phyloP scores from a whole-genome alignment of 139 green algal genomes.

The Micractinium conductrix region DNA sequence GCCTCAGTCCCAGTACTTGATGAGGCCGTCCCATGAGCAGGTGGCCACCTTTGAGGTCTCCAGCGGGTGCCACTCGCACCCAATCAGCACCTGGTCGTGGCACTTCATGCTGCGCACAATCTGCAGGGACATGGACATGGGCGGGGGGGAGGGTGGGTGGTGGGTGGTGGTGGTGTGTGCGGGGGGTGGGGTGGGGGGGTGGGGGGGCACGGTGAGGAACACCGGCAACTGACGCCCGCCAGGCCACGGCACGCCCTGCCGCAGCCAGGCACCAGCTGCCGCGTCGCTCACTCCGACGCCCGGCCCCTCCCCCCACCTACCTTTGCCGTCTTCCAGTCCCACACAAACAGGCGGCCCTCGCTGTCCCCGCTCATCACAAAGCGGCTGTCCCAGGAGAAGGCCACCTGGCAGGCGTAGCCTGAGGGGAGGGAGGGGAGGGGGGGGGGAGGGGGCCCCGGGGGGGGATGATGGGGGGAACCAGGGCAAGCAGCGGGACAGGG shows the following conservation, averaged over 20 bases:
- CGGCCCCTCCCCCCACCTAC: constrained; percentile 33
- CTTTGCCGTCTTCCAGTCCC: constrained; percentile 96
- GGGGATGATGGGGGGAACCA: no score
- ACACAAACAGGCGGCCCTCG: constrained; percentile 93
- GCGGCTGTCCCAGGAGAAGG: constrained; percentile 81
- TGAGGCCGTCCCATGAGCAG: constrained; percentile 94
- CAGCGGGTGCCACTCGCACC: constrained; percentile 92
- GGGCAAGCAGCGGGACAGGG: no score
- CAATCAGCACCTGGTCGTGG: constrained; percentile 95
- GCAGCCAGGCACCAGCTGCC: neutral
- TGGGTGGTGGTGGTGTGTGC: neutral
- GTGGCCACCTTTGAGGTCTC: constrained; percentile 88
- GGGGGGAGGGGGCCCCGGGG: no score
- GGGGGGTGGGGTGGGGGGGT: neutral
- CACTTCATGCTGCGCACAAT: constrained; percentile 56
- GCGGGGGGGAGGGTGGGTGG: no score
- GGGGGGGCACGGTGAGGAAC: neutral
- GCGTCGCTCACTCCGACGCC: neutral
- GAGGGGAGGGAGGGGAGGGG: no score
- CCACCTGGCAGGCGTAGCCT: constrained; percentile 57
- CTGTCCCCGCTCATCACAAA: constrained; percentile 92
- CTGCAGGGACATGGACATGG: constrained; percentile 10
- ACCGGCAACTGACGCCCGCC: neutral
- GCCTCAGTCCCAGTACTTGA: constrained; percentile 82
- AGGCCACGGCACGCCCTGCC: no score